phyloP scores from a whole-genome alignment of 1,284 basidiomycete genomes.

The Thecaphora thlaspeos region DNA sequence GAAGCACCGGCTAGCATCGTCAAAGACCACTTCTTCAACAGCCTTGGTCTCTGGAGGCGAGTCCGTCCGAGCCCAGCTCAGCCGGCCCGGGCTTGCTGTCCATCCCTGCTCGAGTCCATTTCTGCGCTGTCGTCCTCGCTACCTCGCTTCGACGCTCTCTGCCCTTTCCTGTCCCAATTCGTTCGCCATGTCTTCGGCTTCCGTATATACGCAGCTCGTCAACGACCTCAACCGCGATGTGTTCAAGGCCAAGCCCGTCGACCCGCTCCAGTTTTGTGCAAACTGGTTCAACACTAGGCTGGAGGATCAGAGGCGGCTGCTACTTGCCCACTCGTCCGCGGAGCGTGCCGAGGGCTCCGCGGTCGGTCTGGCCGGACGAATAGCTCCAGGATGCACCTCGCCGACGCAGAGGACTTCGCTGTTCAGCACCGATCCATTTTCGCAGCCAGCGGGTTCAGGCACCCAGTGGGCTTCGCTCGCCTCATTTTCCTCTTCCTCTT shows the following conservation, averaged over 20 bases:
- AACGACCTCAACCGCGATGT: slow-evolving; percentile 83
- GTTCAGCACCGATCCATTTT: slow-evolving; percentile 25
- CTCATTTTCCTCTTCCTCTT: slow-evolving; percentile 4
- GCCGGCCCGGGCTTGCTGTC: too few relatives aligned
- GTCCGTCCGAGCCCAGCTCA: too few relatives aligned
- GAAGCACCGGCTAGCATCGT: too few relatives aligned
- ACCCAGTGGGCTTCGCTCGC: slow-evolving; percentile 1
- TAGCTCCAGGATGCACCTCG: slow-evolving; percentile 20
- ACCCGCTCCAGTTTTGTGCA: slow-evolving; percentile 88
- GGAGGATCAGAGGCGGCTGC: slow-evolving; percentile 75
- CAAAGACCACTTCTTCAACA: too few relatives aligned
- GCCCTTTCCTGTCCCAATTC: neutral
- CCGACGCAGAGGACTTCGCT: slow-evolving; percentile 30
- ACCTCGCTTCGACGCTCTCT: too few relatives aligned
- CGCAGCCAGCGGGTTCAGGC: slow-evolving; percentile 3
- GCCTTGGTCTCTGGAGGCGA: too few relatives aligned
- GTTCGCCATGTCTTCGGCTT: slow-evolving; percentile 33
- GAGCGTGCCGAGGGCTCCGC: neutral
- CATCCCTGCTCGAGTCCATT: too few relatives aligned
- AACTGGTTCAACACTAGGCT: slow-evolving; percentile 89
- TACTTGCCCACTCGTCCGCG: slow-evolving; percentile 53
- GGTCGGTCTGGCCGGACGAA: neutral
- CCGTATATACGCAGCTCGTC: slow-evolving; percentile 63
- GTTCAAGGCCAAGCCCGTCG: slow-evolving; percentile 77
- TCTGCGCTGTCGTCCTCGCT: too few relatives aligned